Evolutionary conservation across 495 filamentous ascomycete species (phyloP).

Genomic region (Aspergillus steynii): DNA sequence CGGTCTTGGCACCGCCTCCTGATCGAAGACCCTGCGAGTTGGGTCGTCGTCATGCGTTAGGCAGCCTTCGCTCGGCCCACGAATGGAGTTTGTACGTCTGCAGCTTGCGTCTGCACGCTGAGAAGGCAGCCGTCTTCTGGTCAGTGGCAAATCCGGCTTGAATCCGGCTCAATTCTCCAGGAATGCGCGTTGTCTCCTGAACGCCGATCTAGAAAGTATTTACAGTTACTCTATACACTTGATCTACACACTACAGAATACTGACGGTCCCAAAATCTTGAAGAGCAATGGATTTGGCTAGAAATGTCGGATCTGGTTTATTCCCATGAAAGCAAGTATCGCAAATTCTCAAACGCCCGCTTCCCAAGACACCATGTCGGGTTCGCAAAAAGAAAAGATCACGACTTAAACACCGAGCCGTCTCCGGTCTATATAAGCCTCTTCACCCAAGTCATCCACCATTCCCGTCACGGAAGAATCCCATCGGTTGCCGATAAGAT

Average conservation of each 20-base stretch:
- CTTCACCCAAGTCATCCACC: neutral
- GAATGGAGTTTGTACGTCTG: no score
- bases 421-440: neutral
- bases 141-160: no score
- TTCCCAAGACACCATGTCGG: neutral
- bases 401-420: neutral
- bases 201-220: no score
- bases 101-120: no score
- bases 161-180: no score
- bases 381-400: neutral
- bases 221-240: no score
- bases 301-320: neutral
- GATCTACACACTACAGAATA: no score
- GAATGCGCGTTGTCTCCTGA: no score
- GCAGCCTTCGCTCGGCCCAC: no score
- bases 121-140: no score
- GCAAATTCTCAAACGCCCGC: neutral
- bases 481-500: conserved; percentile 18
- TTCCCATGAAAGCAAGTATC: neutral
- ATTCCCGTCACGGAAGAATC: conserved; percentile 11
- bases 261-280: no score
- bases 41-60: neutral
- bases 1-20: neutral
- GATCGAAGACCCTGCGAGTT: neutral
- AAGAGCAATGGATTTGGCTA: no score